These are phyloP conservation scores for Coffea eugenioides DNA, from an alignment of 257 asterid species.

Conservation along the genomic window DNA sequence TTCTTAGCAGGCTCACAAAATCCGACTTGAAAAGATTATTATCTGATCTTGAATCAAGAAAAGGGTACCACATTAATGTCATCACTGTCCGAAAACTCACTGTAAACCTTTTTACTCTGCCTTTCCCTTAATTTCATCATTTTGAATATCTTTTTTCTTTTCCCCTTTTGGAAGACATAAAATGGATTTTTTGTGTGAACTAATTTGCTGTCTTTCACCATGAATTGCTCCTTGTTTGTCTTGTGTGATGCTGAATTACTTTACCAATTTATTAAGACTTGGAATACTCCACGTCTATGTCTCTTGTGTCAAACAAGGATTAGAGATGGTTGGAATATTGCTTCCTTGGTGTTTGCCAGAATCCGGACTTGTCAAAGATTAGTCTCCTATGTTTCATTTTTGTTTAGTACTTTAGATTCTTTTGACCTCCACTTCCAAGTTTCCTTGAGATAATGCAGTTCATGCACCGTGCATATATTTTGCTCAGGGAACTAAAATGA, in stretches of 20 bases:
- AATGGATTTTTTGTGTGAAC: background rate
- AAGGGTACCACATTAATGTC: conserved; percentile 81
- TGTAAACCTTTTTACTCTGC: conserved; percentile 36
- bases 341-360: background rate
- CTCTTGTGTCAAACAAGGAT: background rate
- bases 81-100: conserved; percentile 96
- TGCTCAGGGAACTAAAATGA: background rate
- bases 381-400: background rate
- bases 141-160: background rate
- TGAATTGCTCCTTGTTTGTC: background rate
- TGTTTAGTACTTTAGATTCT: background rate
- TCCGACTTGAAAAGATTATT: conserved; percentile 82
- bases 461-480: background rate
- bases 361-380: background rate
- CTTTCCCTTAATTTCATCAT: background rate
- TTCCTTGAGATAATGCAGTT: background rate
- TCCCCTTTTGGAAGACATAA: background rate
- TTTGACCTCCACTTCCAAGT: background rate
- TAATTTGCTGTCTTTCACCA: background rate
- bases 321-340: background rate
- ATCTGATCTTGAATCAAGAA: conserved; percentile 86
- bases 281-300: background rate
- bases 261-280: background rate
- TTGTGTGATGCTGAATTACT: background rate
- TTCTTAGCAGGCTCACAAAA: conserved; percentile 81